Conservation (phyloP, 2,329 filamentous ascomycete genomes). For the Claviceps purpurea region DNA sequence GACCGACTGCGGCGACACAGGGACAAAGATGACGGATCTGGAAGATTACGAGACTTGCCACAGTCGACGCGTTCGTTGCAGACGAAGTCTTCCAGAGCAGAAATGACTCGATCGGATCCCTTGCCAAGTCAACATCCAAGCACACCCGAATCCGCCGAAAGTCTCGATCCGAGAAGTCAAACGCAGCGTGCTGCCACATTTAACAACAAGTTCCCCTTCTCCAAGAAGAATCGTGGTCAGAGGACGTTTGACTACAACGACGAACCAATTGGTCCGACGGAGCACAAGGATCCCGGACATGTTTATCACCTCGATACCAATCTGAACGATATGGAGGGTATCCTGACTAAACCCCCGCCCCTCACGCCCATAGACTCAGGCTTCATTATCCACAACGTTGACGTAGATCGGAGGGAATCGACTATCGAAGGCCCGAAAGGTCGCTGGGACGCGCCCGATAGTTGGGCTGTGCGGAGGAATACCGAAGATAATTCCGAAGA, state of each 20-base stretch:
- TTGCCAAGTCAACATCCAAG: slow-evolving; percentile 19
- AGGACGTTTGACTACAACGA: slow-evolving; percentile 38
- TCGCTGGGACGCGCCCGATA: slow-evolving; percentile 88
- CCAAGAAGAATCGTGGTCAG: slow-evolving; percentile 38
- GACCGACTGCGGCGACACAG: slow-evolving; percentile 38
- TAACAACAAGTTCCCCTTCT: slow-evolving; percentile 50
- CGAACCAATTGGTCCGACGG: slow-evolving; percentile 47
- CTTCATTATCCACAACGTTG: slow-evolving; percentile 31
- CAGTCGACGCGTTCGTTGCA: slow-evolving; percentile 40
- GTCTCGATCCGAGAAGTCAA: slow-evolving; percentile 15
- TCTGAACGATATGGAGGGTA: slow-evolving; percentile 81
- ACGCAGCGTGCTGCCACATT: slow-evolving; percentile 35
- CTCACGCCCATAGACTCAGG: slow-evolving; percentile 56
- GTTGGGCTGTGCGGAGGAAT: slow-evolving; percentile 77
- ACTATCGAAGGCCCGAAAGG: slow-evolving; percentile 30
- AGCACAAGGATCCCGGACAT: slow-evolving; percentile 43
- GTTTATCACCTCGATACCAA: slow-evolving; percentile 77
- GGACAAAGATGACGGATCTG: slow-evolving; percentile 38
- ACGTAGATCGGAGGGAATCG: slow-evolving; percentile 27
- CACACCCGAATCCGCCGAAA: slow-evolving; percentile 16
- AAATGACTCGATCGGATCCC: slow-evolving; percentile 28
- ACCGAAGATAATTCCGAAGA: slow-evolving; percentile 50
- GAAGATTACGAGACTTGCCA: slow-evolving; percentile 34
- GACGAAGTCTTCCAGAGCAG: slow-evolving; percentile 33
- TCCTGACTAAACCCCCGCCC: slow-evolving; percentile 57